Conservation (phyloP, 2,329 filamentous ascomycete genomes). For the Trichoderma sp. region DNA sequence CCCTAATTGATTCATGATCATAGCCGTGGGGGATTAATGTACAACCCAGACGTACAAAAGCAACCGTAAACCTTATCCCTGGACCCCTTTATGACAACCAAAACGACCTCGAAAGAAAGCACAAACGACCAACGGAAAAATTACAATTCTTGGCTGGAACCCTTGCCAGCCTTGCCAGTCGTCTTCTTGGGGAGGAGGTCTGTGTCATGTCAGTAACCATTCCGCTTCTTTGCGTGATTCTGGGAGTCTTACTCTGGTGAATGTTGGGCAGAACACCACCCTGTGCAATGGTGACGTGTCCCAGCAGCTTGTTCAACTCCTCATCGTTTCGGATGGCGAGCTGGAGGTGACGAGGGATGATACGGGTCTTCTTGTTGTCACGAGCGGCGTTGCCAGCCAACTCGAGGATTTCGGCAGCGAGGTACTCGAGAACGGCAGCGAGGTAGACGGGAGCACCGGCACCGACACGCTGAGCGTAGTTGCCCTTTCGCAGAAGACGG, state of each 20-base stretch:
- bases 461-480: conserved; percentile 99
- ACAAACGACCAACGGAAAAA: conserved; percentile 42
- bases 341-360: conserved; percentile 98
- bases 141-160: conserved; percentile 92
- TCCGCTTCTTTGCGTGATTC: conserved; percentile 17
- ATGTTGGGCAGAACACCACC: conserved; percentile 97
- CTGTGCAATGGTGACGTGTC: conserved; percentile 94
- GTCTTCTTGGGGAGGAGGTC: conserved; percentile 99
- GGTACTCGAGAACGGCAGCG: conserved; percentile 95
- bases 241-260: conserved; percentile 77
- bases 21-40: conserved; percentile 69
- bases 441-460: conserved; percentile 97
- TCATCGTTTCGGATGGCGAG: conserved; percentile 99
- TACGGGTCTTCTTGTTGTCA: conserved; percentile 99
- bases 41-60: conserved; percentile 62
- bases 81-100: conserved; percentile 80
- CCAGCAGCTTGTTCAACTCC: conserved; percentile 98
- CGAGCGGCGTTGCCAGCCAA: conserved; percentile 97
- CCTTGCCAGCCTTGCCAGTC: conserved; percentile 87
- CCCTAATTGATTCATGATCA: conserved; percentile 51
- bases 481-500: conserved; percentile 97
- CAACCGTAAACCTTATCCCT: conserved; percentile 66
- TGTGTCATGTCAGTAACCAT: conserved; percentile 41
- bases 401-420: conserved; percentile 98
- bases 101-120: conserved; percentile 56